Evolutionary conservation across 2,329 filamentous ascomycete genomes (phyloP).

Genomic region (Ophiosphaerella narmari): DNA sequence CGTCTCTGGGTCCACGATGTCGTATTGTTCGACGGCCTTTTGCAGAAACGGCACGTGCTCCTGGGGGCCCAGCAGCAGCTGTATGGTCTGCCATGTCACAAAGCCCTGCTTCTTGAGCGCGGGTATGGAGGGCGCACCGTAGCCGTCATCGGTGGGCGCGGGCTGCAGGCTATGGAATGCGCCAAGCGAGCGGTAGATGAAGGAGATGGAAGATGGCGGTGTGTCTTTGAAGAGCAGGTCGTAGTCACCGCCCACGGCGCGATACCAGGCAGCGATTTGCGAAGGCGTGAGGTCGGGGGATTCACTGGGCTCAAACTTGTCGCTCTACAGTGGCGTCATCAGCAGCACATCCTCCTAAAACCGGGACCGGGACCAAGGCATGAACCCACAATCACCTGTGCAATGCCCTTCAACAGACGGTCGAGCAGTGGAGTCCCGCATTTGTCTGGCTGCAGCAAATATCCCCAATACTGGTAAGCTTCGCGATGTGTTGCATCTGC

Average conservation of each 20-base stretch:
- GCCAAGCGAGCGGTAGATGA: constrained; percentile 89
- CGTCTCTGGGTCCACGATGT: constrained; percentile 72
- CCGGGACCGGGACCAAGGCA: not conserved
- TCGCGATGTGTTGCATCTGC: constrained; percentile 44
- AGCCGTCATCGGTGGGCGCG: constrained; percentile 66
- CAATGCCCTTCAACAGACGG: constrained; percentile 52
- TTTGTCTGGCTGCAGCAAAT: constrained; percentile 57
- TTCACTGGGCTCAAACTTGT: constrained; percentile 50
- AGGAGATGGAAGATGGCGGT: constrained; percentile 75
- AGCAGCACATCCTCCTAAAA: constrained; percentile 14
- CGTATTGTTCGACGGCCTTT: constrained; percentile 76
- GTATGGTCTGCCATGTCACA: constrained; percentile 90
- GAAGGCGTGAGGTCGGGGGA: constrained; percentile 54
- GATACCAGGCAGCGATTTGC: constrained; percentile 57
- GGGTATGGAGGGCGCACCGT: constrained; percentile 75
- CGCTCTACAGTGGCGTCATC: constrained; percentile 40
- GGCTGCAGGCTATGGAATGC: constrained; percentile 88
- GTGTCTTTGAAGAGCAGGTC: constrained; percentile 75
- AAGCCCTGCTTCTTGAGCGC: constrained; percentile 84
- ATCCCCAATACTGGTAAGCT: constrained; percentile 57
- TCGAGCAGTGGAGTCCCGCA: constrained; percentile 55
- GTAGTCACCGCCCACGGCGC: constrained; percentile 52
- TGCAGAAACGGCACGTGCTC: constrained; percentile 86
- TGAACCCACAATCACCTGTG: constrained; percentile 51
- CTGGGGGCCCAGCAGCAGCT: constrained; percentile 83